These are phyloP conservation scores for Colletotrichum limetticola DNA, from an alignment of 2,329 filamentous ascomycete species.

Conservation along the genomic window DNA sequence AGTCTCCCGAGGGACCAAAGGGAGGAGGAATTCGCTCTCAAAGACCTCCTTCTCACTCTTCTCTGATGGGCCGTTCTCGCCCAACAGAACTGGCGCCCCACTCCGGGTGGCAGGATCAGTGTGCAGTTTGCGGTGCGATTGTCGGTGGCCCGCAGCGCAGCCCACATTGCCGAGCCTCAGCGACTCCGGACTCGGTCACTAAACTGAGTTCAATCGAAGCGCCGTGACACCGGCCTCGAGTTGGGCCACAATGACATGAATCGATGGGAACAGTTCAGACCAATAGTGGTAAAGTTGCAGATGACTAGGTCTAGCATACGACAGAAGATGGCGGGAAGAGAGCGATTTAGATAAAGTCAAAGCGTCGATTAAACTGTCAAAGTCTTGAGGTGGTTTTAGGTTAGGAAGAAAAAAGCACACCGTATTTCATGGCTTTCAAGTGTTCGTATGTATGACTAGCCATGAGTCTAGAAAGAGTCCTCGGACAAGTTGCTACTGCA, in stretches of 20 bases:
- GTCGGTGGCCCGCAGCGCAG: slow-evolving; percentile 8
- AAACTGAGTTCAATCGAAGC: not conserved
- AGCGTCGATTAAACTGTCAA: not conserved
- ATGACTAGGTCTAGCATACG: not conserved
- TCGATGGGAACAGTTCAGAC: not conserved
- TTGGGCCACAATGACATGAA: not conserved
- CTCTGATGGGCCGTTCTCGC: slow-evolving; percentile 19
- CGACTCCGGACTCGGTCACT: slow-evolving; percentile 25
- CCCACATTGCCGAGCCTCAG: slow-evolving; percentile 26
- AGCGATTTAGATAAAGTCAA: not conserved
- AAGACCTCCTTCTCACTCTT: not conserved
- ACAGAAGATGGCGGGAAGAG: not conserved
- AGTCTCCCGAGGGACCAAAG: not conserved
- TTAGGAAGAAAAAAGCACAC: not conserved
- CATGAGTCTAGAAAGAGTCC: not conserved
- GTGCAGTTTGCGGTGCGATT: not conserved
- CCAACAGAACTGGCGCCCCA: slow-evolving; percentile 23
- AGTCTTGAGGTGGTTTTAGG: not conserved
- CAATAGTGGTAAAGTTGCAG: not conserved
- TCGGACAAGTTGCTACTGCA: not conserved
- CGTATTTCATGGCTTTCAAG: not conserved
- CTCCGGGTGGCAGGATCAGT: not conserved
- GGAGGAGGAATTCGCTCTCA: slow-evolving; percentile 3
- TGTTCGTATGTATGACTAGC: not conserved
- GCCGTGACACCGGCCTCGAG: not conserved